Conservation (phyloP, 495 filamentous ascomycete genomes). For the Ascobolus immersus region DNA sequence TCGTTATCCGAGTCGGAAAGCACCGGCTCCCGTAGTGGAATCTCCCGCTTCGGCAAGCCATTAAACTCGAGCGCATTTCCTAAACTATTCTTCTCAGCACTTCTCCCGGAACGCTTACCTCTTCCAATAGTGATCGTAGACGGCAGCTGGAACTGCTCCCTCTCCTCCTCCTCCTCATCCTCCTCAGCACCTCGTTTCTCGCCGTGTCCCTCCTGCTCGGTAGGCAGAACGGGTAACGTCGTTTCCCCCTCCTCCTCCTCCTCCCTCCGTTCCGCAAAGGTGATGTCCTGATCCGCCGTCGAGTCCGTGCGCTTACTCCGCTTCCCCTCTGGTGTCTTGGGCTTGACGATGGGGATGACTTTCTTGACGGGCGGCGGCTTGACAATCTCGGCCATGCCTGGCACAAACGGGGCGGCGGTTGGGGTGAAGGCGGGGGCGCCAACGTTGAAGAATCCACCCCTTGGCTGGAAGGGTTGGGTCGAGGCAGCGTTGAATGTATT, state of each 20-base stretch:
- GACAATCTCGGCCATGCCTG: slow-evolving; percentile 44
- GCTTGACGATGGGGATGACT: slow-evolving; percentile 54
- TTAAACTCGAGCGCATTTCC: too few species aligned
- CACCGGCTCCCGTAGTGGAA: too few species aligned
- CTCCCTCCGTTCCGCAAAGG: neutral
- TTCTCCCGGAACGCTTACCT: too few species aligned
- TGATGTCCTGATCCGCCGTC: neutral
- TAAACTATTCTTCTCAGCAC: too few species aligned
- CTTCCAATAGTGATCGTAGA: too few species aligned
- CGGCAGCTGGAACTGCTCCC: too few species aligned
- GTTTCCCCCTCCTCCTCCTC: neutral
- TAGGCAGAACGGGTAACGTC: neutral
- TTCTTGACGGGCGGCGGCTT: slow-evolving; percentile 46
- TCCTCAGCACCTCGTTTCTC: neutral
- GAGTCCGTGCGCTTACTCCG: slow-evolving; percentile 7
- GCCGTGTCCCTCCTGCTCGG: neutral
- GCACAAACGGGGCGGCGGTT: slow-evolving; percentile 41
- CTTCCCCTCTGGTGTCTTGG: slow-evolving; percentile 9
- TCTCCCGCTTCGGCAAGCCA: too few species aligned
- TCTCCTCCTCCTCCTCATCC: neutral
- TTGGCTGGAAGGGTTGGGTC: slow-evolving; percentile 11
- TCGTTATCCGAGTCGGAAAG: too few species aligned
- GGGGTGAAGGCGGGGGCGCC: slow-evolving; percentile 48
- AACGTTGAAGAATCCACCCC: slow-evolving; percentile 30
- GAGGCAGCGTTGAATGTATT: slow-evolving; percentile 25